Conservation (phyloP, 2,329 filamentous ascomycete genomes). For the Aspergillus quadrilineatus region DNA sequence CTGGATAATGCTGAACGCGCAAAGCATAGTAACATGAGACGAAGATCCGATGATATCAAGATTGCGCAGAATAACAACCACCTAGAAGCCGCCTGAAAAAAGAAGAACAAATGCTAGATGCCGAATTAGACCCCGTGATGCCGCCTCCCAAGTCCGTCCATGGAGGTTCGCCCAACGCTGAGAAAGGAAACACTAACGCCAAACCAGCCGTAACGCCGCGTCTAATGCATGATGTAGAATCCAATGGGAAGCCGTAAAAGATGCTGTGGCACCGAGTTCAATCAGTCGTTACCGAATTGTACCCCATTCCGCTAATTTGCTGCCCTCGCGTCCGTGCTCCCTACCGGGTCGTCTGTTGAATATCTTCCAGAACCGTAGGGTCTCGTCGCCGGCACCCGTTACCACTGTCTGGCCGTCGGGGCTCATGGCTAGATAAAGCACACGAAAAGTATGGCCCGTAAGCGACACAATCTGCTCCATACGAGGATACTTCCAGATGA, state of each 20-base stretch:
- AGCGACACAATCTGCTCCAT: constrained; percentile 96
- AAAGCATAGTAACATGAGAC: constrained; percentile 21
- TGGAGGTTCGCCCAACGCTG: constrained; percentile 22
- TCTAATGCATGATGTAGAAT: constrained; percentile 34
- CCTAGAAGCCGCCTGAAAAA: constrained; percentile 17
- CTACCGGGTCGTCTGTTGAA: constrained; percentile 79
- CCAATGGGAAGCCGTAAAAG: constrained; percentile 16
- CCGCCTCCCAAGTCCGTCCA: constrained; percentile 27
- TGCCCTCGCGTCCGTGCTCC: constrained; percentile 63
- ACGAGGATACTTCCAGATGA: constrained; percentile 98
- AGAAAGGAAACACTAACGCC: constrained; percentile 22
- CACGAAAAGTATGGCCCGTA: constrained; percentile 94
- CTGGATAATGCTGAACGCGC: constrained; percentile 10
- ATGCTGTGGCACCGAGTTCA: constrained; percentile 16
- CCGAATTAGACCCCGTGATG: constrained; percentile 27
- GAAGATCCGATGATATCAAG: constrained; percentile 22
- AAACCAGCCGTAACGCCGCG: constrained; percentile 31
- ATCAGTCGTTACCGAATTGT: constrained; percentile 63
- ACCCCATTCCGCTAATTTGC: constrained; percentile 73
- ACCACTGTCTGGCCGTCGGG: constrained; percentile 92
- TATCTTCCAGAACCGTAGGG: constrained; percentile 92
- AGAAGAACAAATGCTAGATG: constrained; percentile 24
- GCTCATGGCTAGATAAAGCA: constrained; percentile 95
- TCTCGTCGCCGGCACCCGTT: constrained; percentile 95
- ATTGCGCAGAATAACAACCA: constrained; percentile 14